phyloP scores from a whole-genome alignment of 202 grass and related monocot species.

The Zizania palustris region DNA sequence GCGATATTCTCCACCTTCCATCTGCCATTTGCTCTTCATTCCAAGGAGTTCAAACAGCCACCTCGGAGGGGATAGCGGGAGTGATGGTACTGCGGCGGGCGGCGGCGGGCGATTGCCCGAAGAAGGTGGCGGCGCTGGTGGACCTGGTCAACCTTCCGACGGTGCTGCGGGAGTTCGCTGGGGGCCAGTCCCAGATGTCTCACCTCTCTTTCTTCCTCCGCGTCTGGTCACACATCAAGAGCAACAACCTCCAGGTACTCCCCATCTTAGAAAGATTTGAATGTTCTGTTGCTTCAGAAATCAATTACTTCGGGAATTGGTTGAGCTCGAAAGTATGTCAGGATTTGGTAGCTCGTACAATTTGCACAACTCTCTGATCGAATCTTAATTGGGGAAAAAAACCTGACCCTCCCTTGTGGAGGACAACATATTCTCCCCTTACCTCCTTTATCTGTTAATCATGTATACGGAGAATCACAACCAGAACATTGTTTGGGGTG shows the following conservation, averaged over 20 bases:
- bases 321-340: neutral
- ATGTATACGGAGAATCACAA: neutral
- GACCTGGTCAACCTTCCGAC: constrained; percentile 89
- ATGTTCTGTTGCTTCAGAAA: constrained; percentile 11
- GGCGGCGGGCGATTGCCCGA: constrained; percentile 55
- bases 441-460: neutral
- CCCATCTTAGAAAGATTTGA: neutral
- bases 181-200: constrained; percentile 81
- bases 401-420: neutral
- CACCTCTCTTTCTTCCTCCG: constrained; percentile 80
- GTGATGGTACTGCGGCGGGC: constrained; percentile 46
- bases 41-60: too few relatives aligned
- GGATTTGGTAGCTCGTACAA: constrained; percentile 8
- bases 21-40: neutral
- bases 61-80: too few relatives aligned
- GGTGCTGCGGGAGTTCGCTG: constrained; percentile 65
- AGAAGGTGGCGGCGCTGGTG: constrained; percentile 75
- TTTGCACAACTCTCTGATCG: neutral
- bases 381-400: neutral
- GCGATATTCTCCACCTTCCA: too few relatives aligned
- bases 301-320: neutral
- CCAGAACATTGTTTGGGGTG: neutral
- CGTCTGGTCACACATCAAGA: constrained; percentile 92
- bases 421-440: neutral
- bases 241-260: constrained; percentile 77